Base-by-base conservation (phyloP, 768 basidiomycete genomes). In the Megacollybia marginata region DNA sequence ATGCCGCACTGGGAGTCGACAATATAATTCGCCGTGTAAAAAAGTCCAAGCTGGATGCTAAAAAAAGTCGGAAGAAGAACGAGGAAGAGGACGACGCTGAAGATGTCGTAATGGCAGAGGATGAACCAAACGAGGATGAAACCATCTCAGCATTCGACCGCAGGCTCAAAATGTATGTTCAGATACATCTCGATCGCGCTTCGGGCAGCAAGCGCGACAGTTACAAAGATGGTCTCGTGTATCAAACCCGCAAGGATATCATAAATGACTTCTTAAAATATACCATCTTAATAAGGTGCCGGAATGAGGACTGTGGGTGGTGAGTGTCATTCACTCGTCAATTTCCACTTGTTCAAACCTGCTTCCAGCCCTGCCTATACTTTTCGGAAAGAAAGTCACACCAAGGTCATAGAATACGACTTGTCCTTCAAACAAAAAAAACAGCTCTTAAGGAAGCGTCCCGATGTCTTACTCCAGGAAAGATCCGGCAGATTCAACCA, bases 371-470 rank as follows among this genome's bases (percentile, higher is more conserved):
- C 76, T 56, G 83, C 78, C 2, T 93, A 90, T 62, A 91, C 92
- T 0, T 92, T 88, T 67, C 85, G 94, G 48, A 97, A 92, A 65
- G 96, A 99, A 61, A 92, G 90, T 0, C 76, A 88, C 65, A 91
- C 88, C 46, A 98, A 97, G 69, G 78, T 99, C 49, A 85, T 98
- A 61, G 93, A 98, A 69, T 90, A 91, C 60, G 93, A 94, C 57
- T 75, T 98, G 32, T 73, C 89, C 6, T 46, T 64, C 2, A 95
- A 92, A 65, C 84, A 92, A 63, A 92, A 89, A 65, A 74, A 64
- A 5, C 73, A 78, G 15, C 48, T 78, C 9, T 69, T 75, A 11
- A 62, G 83, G 49, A 80, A 71, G 56, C 80, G 90, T n/a, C 88
- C 85, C 12, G 76, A 94, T 62, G 88, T 96, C 13, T 72, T 95